phyloP scores from a whole-genome alignment of 805 yeast species.

The Kluyveromyces wickerhamii region DNA sequence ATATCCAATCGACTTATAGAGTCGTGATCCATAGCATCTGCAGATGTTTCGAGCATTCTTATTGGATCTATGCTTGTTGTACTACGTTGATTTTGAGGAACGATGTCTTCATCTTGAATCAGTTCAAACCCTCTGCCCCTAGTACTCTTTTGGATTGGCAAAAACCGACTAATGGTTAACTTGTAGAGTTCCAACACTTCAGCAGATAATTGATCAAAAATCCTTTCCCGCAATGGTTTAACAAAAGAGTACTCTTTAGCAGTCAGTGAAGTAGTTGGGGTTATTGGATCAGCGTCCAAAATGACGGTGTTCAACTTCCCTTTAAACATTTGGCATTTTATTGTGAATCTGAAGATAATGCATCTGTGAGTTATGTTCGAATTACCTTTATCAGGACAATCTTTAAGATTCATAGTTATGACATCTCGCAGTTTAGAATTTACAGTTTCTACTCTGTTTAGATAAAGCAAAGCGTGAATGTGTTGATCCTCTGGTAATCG shows the following conservation, averaged over 20 bases:
- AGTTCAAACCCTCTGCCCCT: neutral
- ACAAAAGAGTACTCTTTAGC: neutral
- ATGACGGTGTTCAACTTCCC: slow-evolving; percentile 19
- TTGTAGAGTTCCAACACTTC: slow-evolving; percentile 2
- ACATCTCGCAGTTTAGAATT: slow-evolving; percentile 7
- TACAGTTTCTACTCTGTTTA: slow-evolving; percentile 12
- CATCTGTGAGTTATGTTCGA: slow-evolving; percentile 21
- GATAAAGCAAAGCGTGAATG: slow-evolving; percentile 12
- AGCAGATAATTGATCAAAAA: neutral
- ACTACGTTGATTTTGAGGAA: neutral
- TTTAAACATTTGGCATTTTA: slow-evolving; percentile 15
- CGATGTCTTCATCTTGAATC: neutral
- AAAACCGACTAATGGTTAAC: slow-evolving; percentile 2
- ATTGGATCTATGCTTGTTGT: neutral
- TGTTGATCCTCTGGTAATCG: slow-evolving; percentile 11
- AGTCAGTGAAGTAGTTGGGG: slow-evolving; percentile 5
- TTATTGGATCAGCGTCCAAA: slow-evolving; percentile 14
- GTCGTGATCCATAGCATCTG: neutral
- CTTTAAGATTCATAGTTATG: slow-evolving; percentile 5
- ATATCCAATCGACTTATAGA: neutral
- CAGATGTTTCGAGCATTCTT: too few relatives aligned
- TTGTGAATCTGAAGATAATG: slow-evolving; percentile 18
- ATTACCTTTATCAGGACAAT: slow-evolving; percentile 7
- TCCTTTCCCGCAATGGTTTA: slow-evolving; percentile 6
- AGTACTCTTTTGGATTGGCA: slow-evolving; percentile 1